Evolutionary conservation across 495 filamentous ascomycete genomes (phyloP).

Genomic region (Gamarada debralockiae): DNA sequence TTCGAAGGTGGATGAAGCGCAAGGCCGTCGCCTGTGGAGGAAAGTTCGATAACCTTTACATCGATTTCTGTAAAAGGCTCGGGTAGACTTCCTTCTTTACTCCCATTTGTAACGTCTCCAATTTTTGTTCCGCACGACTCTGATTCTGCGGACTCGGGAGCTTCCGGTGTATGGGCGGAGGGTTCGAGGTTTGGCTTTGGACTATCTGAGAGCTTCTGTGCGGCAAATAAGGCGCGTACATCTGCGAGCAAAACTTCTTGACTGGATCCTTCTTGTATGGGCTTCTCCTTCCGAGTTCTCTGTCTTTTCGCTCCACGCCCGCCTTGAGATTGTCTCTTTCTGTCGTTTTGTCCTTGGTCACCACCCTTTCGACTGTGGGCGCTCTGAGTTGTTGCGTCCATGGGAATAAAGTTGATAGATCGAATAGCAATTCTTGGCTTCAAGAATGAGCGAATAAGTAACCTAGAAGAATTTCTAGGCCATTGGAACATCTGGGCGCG

Average conservation of each 20-base stretch:
- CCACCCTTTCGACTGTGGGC: slow-evolving; percentile 72
- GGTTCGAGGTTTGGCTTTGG: not conserved
- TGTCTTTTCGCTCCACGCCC: slow-evolving; percentile 27
- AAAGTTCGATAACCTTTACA: slow-evolving; percentile 68
- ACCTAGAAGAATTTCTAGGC: not conserved
- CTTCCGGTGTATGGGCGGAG: slow-evolving; percentile 19
- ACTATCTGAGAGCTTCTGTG: slow-evolving; percentile 39
- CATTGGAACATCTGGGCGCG: not conserved
- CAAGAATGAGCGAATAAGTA: not conserved
- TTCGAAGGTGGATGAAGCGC: slow-evolving; percentile 59
- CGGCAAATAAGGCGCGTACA: slow-evolving; percentile 57
- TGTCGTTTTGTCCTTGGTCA: slow-evolving; percentile 57
- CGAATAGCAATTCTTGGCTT: not conserved
- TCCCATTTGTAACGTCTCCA: not conserved
- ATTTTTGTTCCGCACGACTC: slow-evolving; percentile 9
- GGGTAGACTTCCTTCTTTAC: slow-evolving; percentile 43
- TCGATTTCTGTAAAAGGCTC: slow-evolving; percentile 72
- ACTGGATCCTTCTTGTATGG: slow-evolving; percentile 49
- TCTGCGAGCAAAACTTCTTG: slow-evolving; percentile 77
- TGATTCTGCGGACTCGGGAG: slow-evolving; percentile 15
- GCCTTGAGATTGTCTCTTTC: slow-evolving; percentile 22
- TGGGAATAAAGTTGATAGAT: slow-evolving; percentile 4
- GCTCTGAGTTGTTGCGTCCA: slow-evolving; percentile 1
- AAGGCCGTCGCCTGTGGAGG: slow-evolving; percentile 88
- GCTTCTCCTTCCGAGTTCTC: slow-evolving; percentile 52